A percentile compares a stretch with the other conserved stretches of the same genome.
Evolutionary conservation across 1,139 yeast species (phyloP).

Genomic region (Zygosaccharomyces pseudobailii): DNA sequence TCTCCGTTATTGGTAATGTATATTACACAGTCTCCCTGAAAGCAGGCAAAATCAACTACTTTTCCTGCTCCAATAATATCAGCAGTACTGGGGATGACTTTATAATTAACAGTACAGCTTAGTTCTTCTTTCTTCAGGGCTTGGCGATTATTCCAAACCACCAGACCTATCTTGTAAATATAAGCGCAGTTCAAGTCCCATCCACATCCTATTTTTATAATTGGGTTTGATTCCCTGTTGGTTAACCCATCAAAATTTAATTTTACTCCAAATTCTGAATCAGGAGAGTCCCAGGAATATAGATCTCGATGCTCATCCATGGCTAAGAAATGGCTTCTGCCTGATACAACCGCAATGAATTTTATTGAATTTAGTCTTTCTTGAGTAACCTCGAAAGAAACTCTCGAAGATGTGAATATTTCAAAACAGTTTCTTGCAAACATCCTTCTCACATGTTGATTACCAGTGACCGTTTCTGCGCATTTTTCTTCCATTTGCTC

Average conservation of each 20-base stretch:
- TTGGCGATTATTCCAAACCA: slow-evolving; percentile 54
- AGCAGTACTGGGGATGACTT: slow-evolving; percentile 40
- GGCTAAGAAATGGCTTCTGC: slow-evolving; percentile 63
- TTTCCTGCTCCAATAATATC: slow-evolving; percentile 31
- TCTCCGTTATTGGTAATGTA: slow-evolving; percentile 45
- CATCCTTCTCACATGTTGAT: slow-evolving; percentile 28
- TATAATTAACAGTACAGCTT: slow-evolving; percentile 38
- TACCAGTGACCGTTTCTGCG: slow-evolving; percentile 24
- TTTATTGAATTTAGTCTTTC: slow-evolving; percentile 26
- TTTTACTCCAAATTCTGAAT: slow-evolving; percentile 44
- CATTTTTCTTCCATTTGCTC: slow-evolving; percentile 21
- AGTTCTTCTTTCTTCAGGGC: slow-evolving; percentile 31
- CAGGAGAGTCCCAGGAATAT: slow-evolving; percentile 60
- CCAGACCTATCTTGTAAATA: slow-evolving; percentile 49
- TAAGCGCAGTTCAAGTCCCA: slow-evolving; percentile 61
- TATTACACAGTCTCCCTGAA: slow-evolving; percentile 49
- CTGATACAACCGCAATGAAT: slow-evolving; percentile 54
- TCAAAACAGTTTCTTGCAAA: slow-evolving; percentile 27
- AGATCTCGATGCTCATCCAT: slow-evolving; percentile 48
- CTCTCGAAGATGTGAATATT: slow-evolving; percentile 16
- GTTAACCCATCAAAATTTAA: slow-evolving; percentile 39
- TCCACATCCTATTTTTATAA: slow-evolving; percentile 57
- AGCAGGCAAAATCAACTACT: slow-evolving; percentile 51
- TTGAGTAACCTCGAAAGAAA: slow-evolving; percentile 11
- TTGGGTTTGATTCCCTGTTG: slow-evolving; percentile 26